These are phyloP conservation scores for Fusarium sp. DNA, from an alignment of 2,329 filamentous ascomycete genomes.

Conservation along the genomic window DNA sequence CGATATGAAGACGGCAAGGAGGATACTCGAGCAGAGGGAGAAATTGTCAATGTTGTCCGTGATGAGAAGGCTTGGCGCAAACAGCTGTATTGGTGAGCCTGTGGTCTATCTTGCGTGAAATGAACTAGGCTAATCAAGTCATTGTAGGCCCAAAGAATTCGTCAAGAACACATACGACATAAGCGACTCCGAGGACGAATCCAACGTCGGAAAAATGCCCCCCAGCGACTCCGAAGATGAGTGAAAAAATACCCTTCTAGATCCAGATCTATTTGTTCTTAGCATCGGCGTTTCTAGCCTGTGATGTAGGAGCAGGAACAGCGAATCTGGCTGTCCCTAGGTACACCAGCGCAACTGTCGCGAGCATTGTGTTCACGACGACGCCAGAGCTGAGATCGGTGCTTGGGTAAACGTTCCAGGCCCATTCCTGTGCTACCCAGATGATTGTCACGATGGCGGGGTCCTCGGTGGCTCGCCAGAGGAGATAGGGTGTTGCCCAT, in stretches of 20 bases:
- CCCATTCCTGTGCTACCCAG: conserved; percentile 87
- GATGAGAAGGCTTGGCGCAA: conserved; percentile 95
- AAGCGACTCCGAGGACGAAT: conserved; percentile 80
- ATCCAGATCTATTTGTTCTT: conserved; percentile 48
- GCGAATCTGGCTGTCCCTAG: conserved; percentile 62
- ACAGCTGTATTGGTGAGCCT: conserved; percentile 80
- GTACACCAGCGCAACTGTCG: conserved; percentile 74
- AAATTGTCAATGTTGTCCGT: conserved; percentile 92
- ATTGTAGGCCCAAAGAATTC: conserved; percentile 81
- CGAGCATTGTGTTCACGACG: conserved; percentile 77
- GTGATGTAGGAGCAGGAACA: conserved; percentile 10
- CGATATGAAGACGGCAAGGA: conserved; percentile 70
- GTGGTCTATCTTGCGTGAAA: not conserved
- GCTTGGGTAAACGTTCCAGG: conserved; percentile 95
- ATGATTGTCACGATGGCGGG: conserved; percentile 74
- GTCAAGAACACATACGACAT: conserved; percentile 70
- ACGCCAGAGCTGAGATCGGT: conserved; percentile 64
- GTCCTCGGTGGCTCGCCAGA: conserved; percentile 81
- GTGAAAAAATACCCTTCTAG: conserved; percentile 21
- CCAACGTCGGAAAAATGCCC: conserved; percentile 85
- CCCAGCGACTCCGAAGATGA: conserved; percentile 80
- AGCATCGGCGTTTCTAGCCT: conserved; percentile 33
- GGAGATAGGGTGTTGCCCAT: conserved; percentile 87
- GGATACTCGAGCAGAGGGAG: conserved; percentile 83
- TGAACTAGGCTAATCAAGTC: conserved; percentile 26